Base-by-base conservation (phyloP, 1,284 basidiomycete species). In the Ganoderma lucidum region DNA sequence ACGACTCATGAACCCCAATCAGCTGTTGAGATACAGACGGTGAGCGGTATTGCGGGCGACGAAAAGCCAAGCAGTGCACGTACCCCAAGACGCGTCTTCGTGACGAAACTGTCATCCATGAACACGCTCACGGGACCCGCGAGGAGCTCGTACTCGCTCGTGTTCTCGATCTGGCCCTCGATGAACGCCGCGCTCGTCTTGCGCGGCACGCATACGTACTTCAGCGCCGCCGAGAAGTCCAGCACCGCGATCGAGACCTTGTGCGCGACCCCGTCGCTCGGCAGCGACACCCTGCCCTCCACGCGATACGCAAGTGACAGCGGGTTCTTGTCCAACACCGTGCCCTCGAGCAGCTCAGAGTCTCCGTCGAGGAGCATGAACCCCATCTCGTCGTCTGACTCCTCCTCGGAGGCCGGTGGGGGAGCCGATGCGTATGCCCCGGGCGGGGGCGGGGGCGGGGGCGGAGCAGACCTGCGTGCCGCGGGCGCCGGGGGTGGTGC, bases 211-310 rank as follows among this genome's bases (percentile, higher is more conserved):
- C 82, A 79, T 23, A 88, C 81, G 74, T 87, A 84, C 42, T 83
- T 81, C 44, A 88, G 78, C 41, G 80, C 80, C 1, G 84, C 80
- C n/a, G 84, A 79, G 71, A 90, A 86, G 1, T 81, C 79, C 35
- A 89, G 77, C 3, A 84, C 74, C 0, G 87, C 84, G 63, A 90
- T 79, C 10, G 83, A 81, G 5, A 89, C 87, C 63, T 86, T 85
- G 76, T 90, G 88, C 35, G 83, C 81, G 3, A 81, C 75, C 0
- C 84, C 86, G 74, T 89, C 88, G 66, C 83, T 86, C 0, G 87
- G 85, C 64, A 90, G 84, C 23, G 81, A 84, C 0, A 83, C 83
- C 6, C 79, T 72, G 2, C 85, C 86, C 39, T 84, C 82, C n/a
- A 89, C 86, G 42, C 80, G 76, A 68, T 85, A 88, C 0, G 85